Base-by-base conservation (phyloP, 2,329 filamentous ascomycete species). In the Aplosporella prunicola region DNA sequence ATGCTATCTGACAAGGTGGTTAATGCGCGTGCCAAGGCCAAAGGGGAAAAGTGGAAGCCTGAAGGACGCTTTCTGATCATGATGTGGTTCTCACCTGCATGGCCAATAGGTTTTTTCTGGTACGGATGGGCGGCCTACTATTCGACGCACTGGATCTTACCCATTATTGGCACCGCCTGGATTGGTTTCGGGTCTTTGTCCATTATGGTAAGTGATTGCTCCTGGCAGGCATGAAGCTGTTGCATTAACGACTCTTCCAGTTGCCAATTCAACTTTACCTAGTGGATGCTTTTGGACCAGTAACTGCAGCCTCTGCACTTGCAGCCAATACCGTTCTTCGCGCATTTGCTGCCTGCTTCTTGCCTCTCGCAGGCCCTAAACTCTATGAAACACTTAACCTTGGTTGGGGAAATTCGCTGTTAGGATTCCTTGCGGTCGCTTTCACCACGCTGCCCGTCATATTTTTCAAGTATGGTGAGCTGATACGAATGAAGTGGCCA, bases 401-500 rank as follows among this genome's bases (percentile, higher is more conserved):
- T 3, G 49, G 61, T 11, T 45, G 34, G 30, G 32, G 35, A 24
- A 48, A 40, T 20, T 37, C 35, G 5, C 61, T 86, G 10, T 80
- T 80, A 0, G 82, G 76, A 1, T 84, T 85, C 57, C 60, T 86
- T 3, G 71, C 78, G 0, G 55, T 84, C 3, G 67, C 65, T 5
- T 82, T 80, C 55, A 61, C 81, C 18, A 78, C 80, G 0, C 77
- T 80, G 49, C 80, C 80, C 0, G 77, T 80, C 51, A 51, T 85
- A 4, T 82, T 87, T 55, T 80, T 80, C 60, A 74, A 69, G 45
- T 83, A 81, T 52, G 81, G 80, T 18, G 59, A 55, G 8, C 13
- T 41, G 29, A 76, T 85, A 28, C 25, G 41, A 30, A n/a, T 32
- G 8, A 32, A 23, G 30, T 32, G 22, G 13, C 30, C 30, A n/a